Conservation (phyloP, 75 land plant species). For the Sequoiadendron giganteum region DNA sequence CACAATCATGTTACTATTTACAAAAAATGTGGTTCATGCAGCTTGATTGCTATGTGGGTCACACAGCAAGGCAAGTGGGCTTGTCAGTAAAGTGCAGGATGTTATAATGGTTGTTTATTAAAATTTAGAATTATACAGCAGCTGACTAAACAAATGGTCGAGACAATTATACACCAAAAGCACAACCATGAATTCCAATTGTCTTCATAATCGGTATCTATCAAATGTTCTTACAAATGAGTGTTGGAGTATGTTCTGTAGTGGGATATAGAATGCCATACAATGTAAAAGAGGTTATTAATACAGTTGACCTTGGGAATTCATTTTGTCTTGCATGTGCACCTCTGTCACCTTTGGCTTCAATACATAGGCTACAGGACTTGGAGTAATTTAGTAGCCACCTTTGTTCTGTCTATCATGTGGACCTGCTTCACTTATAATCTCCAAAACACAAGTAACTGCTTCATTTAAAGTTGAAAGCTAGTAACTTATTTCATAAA, state of each 20-base stretch:
- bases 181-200: background rate
- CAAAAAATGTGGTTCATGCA: background rate
- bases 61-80: background rate
- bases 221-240: background rate
- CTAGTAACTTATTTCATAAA: background rate
- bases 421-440: background rate
- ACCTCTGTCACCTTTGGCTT: background rate
- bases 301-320: background rate
- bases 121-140: background rate
- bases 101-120: background rate
- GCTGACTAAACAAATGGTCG: background rate
- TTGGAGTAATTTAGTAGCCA: background rate
- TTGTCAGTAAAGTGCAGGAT: background rate
- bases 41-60: background rate
- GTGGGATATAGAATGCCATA: background rate
- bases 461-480: background rate
- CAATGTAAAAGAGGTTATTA: background rate
- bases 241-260: background rate
- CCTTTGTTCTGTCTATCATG: background rate
- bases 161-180: background rate
- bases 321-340: background rate
- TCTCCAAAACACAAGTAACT: too few species aligned
- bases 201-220: background rate
- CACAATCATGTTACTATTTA: background rate
- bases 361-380: background rate